Evolutionary conservation across 2,329 filamentous ascomycete species (phyloP), one percentile per base, ranked within the genome.

Genomic region (Zymoseptoria brevis): DNA sequence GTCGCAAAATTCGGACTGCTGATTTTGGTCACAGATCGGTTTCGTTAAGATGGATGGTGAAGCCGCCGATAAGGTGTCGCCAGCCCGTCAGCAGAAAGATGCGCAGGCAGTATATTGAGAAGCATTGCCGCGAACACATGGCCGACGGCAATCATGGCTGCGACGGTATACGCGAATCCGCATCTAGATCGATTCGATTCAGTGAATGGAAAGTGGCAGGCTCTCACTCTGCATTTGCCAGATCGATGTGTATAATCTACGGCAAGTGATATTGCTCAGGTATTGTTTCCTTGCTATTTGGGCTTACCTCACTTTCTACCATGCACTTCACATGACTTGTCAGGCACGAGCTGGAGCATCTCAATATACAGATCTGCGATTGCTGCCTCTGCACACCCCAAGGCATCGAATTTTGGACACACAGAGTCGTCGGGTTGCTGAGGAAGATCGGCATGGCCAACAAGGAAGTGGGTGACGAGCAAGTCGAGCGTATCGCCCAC

Each of bases 41-140:
- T 72, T 72, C 53, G 57, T 63, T 21, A 71, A 69, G 55, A 61
- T 69, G 55, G 68, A 70, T 19, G 58, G 59, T 50, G 65, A 66
- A 19, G 62, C 60, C 24, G 50, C 69, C 29, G 63, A 57, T 55
- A 57, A 62, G 54, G 60, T 64, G 9, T 62, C 63, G 41, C 62
- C 63, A n/a, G n/a, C 58, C 16, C 35, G 35, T 45, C 13, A n/a
- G 13, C 35, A 45, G 22, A 26, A 29, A 11, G 19, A 29, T n/a
- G 21, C 24, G 19, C 50, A 54, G 30, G 16, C 56, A 19, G 50
- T 30, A 53, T 26, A 9, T 13, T 56, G 45, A 50, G 50, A 22
- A 45, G 35, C 16, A 7, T 45, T 45, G 13, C 13, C 35, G 11
- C 16, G 35, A 16, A n/a, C 11, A 41, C 11, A 45, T 45, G 11